phyloP scores from a whole-genome alignment of 2,329 filamentous ascomycete species.

The Cryphonectria parasitica region DNA sequence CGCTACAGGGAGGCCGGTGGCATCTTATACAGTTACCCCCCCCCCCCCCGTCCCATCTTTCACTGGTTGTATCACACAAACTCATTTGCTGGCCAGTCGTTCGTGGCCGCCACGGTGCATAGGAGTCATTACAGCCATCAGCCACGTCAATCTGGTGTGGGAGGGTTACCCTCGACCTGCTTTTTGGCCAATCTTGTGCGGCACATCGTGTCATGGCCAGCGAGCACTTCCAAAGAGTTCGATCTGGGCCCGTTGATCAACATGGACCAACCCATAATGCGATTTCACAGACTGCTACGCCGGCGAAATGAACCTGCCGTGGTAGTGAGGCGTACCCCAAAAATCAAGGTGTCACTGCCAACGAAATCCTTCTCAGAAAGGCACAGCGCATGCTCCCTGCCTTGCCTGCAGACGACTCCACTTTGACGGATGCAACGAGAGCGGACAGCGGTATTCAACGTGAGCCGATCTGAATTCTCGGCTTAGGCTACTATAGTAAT shows the following conservation, averaged over 20 bases:
- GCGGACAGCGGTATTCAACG: conserved; percentile 18
- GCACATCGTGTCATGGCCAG: not conserved
- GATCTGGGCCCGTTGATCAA: conserved; percentile 15
- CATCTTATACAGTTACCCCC: not conserved
- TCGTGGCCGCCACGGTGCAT: not conserved
- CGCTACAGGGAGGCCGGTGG: not conserved
- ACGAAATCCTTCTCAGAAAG: conserved; percentile 15
- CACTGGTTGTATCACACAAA: not conserved
- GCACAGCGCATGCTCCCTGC: conserved; percentile 11
- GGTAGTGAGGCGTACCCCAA: conserved; percentile 15
- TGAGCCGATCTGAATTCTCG: conserved; percentile 13
- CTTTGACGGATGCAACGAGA: conserved; percentile 25
- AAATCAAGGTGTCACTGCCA: conserved; percentile 11
- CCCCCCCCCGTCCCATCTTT: not conserved
- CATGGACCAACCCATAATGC: conserved; percentile 13
- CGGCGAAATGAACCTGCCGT: conserved; percentile 1
- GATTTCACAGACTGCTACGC: not conserved
- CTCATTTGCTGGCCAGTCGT: not conserved
- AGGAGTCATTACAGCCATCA: conserved; percentile 10
- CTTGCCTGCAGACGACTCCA: conserved; percentile 7
- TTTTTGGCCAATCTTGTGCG: conserved; percentile 11
- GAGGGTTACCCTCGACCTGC: not conserved
- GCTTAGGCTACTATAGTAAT: too few species aligned
- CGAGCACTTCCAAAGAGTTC: not conserved
- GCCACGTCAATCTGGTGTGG: conserved; percentile 14